Base-by-base conservation (phyloP, 305 asterid species). In the Lippia alba region DNA sequence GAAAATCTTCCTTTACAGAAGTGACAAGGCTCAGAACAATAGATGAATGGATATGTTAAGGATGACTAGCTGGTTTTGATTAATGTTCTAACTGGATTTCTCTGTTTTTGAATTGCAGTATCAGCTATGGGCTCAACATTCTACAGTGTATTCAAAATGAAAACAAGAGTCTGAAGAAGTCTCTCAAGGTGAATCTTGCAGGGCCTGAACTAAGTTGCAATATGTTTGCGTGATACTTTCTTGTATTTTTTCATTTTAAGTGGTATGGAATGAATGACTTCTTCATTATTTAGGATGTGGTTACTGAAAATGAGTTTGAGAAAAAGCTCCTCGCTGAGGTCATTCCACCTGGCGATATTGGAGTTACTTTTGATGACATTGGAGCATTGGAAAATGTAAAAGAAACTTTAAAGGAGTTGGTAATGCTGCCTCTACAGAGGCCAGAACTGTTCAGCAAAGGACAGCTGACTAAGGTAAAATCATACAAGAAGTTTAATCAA, bases 391-490 rank as follows among this genome's bases (percentile, higher is more conserved):
- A 92, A 79, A 89, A 87, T 79, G 94, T 92, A 58, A 92, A 92
- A 85, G 97, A 88, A 74, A 92, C 97, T 15, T 76, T 92, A 57
- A 92, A 92, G 80, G 97, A 92, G 75, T 74, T 92, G 88, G 97
- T 92, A 80, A 92, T 89, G 96, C 83, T 92, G 49, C 96, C 97
- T 66, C 89, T 91, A 53, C 97, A 92, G 74, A 86, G 97, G 86
- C 97, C 97, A 20, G 96, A 89, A 68, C 72, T 92, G 81, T 92
- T 92, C 77, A 78, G 92, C 80, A 92, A 89, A 83, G 96, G 96
- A 68, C 97, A 89, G 83, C 81, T 89, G 41, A 85, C 97, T 53
- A 91, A 91, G 92, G 97, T 89, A 74, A 65, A 12, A 36, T 59
- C 55, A 44, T 69, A 49, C 59, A 15, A 12, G 71, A 78, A 59